These are phyloP conservation scores for Cucurbita moschata DNA, from an alignment of 306 rosid genomes.

Conservation along the genomic window DNA sequence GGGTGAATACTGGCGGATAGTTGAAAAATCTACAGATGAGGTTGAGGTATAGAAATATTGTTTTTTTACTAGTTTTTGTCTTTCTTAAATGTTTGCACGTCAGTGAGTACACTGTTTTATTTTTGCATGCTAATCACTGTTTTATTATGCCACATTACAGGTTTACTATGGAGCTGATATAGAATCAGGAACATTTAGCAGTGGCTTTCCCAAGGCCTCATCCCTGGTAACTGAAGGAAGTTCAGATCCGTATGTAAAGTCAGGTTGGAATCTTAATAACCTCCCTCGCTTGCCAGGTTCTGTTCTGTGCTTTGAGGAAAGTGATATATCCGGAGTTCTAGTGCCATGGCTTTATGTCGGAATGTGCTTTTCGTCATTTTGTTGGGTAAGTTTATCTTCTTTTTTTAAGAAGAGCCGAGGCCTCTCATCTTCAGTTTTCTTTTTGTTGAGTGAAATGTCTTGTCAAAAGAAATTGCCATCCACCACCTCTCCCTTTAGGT, in stretches of 20 bases:
- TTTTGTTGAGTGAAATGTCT: neutral
- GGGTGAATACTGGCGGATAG: constrained; percentile 97
- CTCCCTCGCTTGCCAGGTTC: constrained; percentile 84
- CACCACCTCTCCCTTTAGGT: neutral
- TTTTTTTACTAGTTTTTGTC: neutral
- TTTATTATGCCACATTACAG: constrained; percentile 30
- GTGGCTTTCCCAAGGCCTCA: constrained; percentile 79
- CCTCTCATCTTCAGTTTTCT: neutral
- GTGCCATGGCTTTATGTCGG: constrained; percentile 98
- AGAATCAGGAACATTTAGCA: constrained; percentile 72
- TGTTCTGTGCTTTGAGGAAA: constrained; percentile 64
- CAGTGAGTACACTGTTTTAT: constrained; percentile 6
- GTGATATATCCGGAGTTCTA: constrained; percentile 91
- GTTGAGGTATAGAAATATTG: constrained; percentile 54
- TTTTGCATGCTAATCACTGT: neutral
- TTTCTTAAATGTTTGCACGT: neutral
- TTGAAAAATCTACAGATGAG: constrained; percentile 76
- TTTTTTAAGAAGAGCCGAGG: neutral
- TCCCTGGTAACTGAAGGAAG: constrained; percentile 22
- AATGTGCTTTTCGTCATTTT: constrained; percentile 97
- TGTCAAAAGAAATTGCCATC: neutral
- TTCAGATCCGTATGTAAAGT: constrained; percentile 34
- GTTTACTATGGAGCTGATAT: constrained; percentile 91
- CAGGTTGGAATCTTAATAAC: constrained; percentile 95
- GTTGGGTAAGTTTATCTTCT: constrained; percentile 69